Evolutionary conservation across 176 grass and related monocot genomes (phyloP).

Genomic region (Pontederia paniculata): DNA sequence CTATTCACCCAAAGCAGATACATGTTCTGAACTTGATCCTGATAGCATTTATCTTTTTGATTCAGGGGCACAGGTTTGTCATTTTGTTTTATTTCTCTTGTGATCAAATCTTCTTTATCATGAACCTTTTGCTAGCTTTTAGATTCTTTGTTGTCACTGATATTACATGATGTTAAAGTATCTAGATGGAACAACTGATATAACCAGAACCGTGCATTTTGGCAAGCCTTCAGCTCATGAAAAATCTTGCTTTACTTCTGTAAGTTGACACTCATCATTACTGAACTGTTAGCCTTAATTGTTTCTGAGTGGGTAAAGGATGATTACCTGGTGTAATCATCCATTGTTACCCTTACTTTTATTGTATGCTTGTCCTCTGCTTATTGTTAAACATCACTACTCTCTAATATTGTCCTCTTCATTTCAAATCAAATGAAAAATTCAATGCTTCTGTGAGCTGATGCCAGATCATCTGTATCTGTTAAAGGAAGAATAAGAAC

Average conservation of each 20-base stretch:
- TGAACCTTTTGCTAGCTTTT: no score
- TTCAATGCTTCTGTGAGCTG: no score
- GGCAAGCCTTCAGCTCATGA: constrained; percentile 90
- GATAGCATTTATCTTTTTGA: constrained; percentile 98
- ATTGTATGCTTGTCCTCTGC: no score
- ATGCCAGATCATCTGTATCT: no score
- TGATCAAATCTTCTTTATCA: neutral
- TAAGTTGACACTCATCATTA: constrained; percentile 24
- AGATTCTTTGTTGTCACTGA: constrained; percentile 10
- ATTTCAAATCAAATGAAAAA: no score
- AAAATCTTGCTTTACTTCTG: constrained; percentile 91
- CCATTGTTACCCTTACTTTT: no score
- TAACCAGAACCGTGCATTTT: constrained; percentile 98
- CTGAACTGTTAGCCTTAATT: neutral
- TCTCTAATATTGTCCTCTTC: no score
- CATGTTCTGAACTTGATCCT: constrained; percentile 85
- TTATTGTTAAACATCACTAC: no score
- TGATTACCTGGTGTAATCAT: no score
- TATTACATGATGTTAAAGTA: constrained; percentile 38
- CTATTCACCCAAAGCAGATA: constrained; percentile 65
- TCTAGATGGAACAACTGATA: constrained; percentile 95
- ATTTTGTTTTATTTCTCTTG: constrained; percentile 2
- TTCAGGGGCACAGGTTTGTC: constrained; percentile 85
- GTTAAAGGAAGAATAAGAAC: no score
- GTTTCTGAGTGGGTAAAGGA: no score